Evolutionary conservation across 2,329 filamentous ascomycete species (phyloP).

Genomic region (Pseudocercospora fuligena): DNA sequence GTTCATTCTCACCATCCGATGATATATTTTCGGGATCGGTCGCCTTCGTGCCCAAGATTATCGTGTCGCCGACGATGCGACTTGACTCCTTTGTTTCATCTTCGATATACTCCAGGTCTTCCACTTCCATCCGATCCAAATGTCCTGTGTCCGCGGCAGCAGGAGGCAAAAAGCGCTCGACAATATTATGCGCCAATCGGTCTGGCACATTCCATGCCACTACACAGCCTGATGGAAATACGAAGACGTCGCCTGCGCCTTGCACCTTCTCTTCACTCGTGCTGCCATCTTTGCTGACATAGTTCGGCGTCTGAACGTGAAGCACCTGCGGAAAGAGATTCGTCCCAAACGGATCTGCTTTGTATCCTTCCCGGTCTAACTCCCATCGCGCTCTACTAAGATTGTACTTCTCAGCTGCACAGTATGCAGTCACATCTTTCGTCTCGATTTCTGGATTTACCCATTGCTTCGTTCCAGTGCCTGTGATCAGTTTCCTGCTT

Average conservation of each 20-base stretch:
- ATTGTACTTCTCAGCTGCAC: constrained; percentile 70
- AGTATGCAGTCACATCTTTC: constrained; percentile 65
- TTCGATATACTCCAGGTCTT: constrained; percentile 85
- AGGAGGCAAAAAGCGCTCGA: constrained; percentile 72
- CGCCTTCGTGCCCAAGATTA: constrained; percentile 81
- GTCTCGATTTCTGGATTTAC: constrained; percentile 53
- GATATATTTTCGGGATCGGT: constrained; percentile 16
- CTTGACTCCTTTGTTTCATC: constrained; percentile 75
- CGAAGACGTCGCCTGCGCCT: constrained; percentile 77
- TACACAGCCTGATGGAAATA: constrained; percentile 92
- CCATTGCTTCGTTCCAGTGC: constrained; percentile 49
- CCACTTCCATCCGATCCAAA: constrained; percentile 74
- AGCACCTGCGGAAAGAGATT: constrained; percentile 69
- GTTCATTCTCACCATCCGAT: constrained; percentile 14
- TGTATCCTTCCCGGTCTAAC: constrained; percentile 62
- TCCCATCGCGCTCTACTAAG: constrained; percentile 62
- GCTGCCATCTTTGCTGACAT: constrained; percentile 47
- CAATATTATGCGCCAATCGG: constrained; percentile 70
- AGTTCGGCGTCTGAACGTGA: constrained; percentile 57
- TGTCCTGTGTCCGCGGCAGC: constrained; percentile 73
- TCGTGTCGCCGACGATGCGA: constrained; percentile 82
- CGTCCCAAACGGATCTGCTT: constrained; percentile 66
- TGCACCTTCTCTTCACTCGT: constrained; percentile 46
- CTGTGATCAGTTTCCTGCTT: constrained; percentile 57
- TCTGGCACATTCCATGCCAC: constrained; percentile 89